A percentile compares a stretch with the other conserved stretches of the same genome.
phyloP scores from a whole-genome alignment of 139 green algal species.

The Auxenochlorella pyrenoidosa region DNA sequence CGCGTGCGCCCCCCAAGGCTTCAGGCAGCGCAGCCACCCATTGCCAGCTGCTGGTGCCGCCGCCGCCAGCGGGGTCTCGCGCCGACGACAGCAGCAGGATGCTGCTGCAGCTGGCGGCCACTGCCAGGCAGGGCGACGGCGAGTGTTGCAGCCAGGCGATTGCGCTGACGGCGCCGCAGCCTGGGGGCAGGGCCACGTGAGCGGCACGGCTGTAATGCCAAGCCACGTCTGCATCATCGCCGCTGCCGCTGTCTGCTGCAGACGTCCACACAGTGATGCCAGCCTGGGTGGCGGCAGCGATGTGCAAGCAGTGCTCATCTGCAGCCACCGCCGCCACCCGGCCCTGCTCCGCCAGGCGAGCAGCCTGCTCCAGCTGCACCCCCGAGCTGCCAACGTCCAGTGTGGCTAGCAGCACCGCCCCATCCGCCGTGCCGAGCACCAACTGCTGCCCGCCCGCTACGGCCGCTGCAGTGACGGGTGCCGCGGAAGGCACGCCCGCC shows the following conservation, averaged over 20 bases:
- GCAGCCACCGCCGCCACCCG: not conserved
- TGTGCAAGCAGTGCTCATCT: slow-evolving; percentile 19
- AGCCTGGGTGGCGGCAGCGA: not conserved
- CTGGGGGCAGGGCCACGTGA: not conserved
- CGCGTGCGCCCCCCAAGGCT: not conserved
- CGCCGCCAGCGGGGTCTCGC: not conserved
- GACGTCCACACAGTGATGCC: not conserved
- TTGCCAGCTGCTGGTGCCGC: slow-evolving; percentile 5
- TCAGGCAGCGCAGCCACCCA: slow-evolving; percentile 1
- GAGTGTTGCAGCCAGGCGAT: slow-evolving; percentile 5
- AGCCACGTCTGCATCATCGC: not conserved
- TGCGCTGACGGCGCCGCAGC: not conserved
- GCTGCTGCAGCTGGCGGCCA: not conserved
- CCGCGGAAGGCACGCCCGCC: not conserved
- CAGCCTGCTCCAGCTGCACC: slow-evolving; percentile 1
- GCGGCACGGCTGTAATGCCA: not conserved
- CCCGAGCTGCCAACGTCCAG: not conserved
- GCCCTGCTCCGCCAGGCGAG: slow-evolving; percentile 4
- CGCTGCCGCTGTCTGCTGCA: not conserved
- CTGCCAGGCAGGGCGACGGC: slow-evolving; percentile 22
- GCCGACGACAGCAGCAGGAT: slow-evolving; percentile 14
- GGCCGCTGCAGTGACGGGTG: not conserved
- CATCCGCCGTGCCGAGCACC: not conserved
- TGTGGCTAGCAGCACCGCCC: not conserved
- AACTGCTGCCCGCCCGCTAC: not conserved